phyloP scores from a whole-genome alignment of 1,139 yeast genomes.

The Suhomyces ambrosiae region DNA sequence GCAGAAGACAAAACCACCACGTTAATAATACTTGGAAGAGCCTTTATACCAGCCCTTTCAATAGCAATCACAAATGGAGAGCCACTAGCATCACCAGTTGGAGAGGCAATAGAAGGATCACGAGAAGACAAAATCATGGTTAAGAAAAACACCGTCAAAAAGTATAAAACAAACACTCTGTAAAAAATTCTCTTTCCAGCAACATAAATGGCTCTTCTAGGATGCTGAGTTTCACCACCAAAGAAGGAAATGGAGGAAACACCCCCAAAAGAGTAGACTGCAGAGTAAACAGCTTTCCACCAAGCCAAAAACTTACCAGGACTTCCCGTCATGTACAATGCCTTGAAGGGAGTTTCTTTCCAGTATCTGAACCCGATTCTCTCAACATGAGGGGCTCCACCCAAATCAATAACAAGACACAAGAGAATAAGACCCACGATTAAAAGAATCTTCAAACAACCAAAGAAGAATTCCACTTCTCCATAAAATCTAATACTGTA shows the following conservation, averaged over 20 bases:
- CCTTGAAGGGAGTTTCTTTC: slow-evolving; percentile 23
- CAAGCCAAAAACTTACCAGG: slow-evolving; percentile 44
- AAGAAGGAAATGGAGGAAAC: slow-evolving; percentile 50
- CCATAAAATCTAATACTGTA: slow-evolving; percentile 45
- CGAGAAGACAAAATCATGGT: slow-evolving; percentile 49
- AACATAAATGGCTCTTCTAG: slow-evolving; percentile 58
- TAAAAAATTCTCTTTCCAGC: slow-evolving; percentile 72
- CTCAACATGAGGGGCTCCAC: slow-evolving; percentile 35
- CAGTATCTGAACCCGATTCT: slow-evolving; percentile 49
- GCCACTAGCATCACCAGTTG: slow-evolving; percentile 60
- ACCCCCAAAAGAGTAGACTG: slow-evolving; percentile 43
- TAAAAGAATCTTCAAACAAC: slow-evolving; percentile 35
- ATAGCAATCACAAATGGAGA: slow-evolving; percentile 72
- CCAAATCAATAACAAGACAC: slow-evolving; percentile 40
- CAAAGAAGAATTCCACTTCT: slow-evolving; percentile 42
- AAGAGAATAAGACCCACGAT: slow-evolving; percentile 39
- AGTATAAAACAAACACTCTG: slow-evolving; percentile 64
- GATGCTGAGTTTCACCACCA: slow-evolving; percentile 40
- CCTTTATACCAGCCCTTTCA: slow-evolving; percentile 24
- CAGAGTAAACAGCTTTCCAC: slow-evolving; percentile 42
- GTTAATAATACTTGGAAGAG: slow-evolving; percentile 27
- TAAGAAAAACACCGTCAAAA: neutral
- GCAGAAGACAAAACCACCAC: slow-evolving; percentile 28
- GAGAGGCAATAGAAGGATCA: slow-evolving; percentile 65
- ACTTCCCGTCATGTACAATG: neutral